Evolutionary conservation across 176 grass and related monocot genomes (phyloP), one percentile per base, ranked within the genome.

Genomic region (Musa itinerans): DNA sequence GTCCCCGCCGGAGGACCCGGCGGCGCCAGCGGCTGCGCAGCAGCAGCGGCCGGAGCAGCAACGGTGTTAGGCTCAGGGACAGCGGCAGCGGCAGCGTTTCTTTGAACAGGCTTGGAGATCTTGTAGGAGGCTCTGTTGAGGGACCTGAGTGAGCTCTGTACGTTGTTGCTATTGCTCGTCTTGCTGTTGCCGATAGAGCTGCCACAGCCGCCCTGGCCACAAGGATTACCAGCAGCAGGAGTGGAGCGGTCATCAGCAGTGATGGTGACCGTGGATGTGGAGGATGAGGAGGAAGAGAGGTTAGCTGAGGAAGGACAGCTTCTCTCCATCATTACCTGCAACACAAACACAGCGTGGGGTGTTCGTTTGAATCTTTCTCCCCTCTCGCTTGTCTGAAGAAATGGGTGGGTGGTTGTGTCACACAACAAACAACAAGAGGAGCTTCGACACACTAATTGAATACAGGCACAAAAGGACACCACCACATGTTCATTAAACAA

Each of bases 91-190:
- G 4, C 34, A 43, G 34, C 12, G 48, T 54, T 80, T 63, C 57
- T 63, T 14, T 69, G 24, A 22, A 73, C n/a, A 12, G 78, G 69
- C 69, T 80, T 80, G 23, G 69, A 73, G 56, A 80, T 80, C 78
- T 80, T 80, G 24, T 73, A 73, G 8, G 78, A 80, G 56, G 69
- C 56, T 50, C 71, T 56, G 57, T 80, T 80, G 20, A 80, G 69
- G 21, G 69, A 51, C 20, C 53, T 80, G 48, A 80, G 69, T 9
- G 57, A 65, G 58, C 16, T 49, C 34, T 43, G 34, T 0, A 43
- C 34, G 34, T 43, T 43, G 34, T 43, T 43, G 66, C 20, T 70
- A 9, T n/a, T 51, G 8, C 1, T 20, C 0, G 68, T 13, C 15
- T 70, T 70, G 34, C 34, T 43, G 34, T 43, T 43, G 34, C 34